Evolutionary conservation across 139 green algal genomes (phyloP).

Genomic region (Eudorina sp.): DNA sequence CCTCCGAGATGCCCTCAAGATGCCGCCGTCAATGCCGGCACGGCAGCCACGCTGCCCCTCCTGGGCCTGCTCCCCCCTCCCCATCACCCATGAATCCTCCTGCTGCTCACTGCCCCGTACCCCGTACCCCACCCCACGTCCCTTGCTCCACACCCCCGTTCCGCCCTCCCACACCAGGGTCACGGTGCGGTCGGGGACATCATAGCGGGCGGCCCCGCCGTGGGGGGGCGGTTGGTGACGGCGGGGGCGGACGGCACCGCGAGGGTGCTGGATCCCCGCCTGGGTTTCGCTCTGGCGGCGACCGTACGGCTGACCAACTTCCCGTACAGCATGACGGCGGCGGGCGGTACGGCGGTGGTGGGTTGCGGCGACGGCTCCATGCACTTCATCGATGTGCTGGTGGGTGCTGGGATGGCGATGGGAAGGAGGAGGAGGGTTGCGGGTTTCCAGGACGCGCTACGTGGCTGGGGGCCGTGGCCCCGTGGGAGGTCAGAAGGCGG

Average conservation of each 20-base stretch:
- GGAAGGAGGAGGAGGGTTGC: too few relatives aligned
- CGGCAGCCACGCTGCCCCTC: too few relatives aligned
- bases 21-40: too few relatives aligned
- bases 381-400: conserved; percentile 65
- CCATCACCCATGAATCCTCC: too few relatives aligned
- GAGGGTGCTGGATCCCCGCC: conserved; percentile 66
- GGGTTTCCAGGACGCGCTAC: too few relatives aligned
- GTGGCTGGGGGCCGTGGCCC: too few relatives aligned
- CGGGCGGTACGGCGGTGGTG: conserved; percentile 62
- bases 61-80: too few relatives aligned
- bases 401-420: conserved; percentile 3
- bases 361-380: conserved; percentile 78
- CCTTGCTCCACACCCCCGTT: not conserved
- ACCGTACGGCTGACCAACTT: conserved; percentile 77
- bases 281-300: conserved; percentile 49
- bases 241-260: conserved; percentile 75
- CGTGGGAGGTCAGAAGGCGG: too few relatives aligned
- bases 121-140: not conserved
- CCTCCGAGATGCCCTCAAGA: too few relatives aligned
- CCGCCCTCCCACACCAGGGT: conserved; percentile 24
- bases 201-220: conserved; percentile 52
- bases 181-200: conserved; percentile 74
- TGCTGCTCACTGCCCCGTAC: too few relatives aligned
- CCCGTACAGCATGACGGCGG: conserved; percentile 75
- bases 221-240: conserved; percentile 62